These are phyloP conservation scores for Dalbergia cultrata DNA, from an alignment of 306 rosid genomes.

Conservation along the genomic window DNA sequence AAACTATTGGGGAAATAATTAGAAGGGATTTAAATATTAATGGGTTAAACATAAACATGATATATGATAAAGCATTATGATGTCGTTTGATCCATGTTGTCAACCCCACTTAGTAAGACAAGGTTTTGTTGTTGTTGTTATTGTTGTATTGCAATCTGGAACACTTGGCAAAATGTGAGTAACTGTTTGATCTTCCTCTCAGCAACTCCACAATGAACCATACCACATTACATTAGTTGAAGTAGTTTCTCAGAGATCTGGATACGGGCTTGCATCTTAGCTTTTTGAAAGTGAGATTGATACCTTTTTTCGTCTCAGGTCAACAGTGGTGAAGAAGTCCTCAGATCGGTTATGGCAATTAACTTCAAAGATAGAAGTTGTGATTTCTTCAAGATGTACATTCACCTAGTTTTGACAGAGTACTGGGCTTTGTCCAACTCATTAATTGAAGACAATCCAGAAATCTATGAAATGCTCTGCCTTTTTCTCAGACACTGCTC, in stretches of 20 bases:
- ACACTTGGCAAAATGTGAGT: constrained; percentile 23
- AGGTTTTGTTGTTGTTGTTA: no score
- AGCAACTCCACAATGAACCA: not conserved
- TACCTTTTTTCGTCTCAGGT: constrained; percentile 57
- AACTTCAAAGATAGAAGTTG: constrained; percentile 76
- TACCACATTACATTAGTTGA: constrained; percentile 34
- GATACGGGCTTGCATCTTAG: constrained; percentile 13
- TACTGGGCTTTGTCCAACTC: constrained; percentile 75
- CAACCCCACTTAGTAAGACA: no score
- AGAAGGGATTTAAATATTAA: no score
- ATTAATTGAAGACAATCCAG: constrained; percentile 54
- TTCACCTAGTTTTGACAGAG: constrained; percentile 77
- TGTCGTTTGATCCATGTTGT: no score
- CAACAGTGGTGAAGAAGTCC: constrained; percentile 61
- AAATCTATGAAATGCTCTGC: constrained; percentile 69
- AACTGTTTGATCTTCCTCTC: not conserved
- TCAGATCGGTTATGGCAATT: constrained; percentile 60
- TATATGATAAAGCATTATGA: no score
- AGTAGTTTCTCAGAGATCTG: constrained; percentile 16
- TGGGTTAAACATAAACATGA: no score
- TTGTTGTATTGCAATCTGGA: not conserved
- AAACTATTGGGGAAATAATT: no score
- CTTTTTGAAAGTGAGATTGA: constrained; percentile 11
- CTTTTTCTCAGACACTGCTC: constrained; percentile 73
- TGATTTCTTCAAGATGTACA: constrained; percentile 78